Evolutionary conservation across 116 monocot species (phyloP).

Genomic region (Posidonia oceanica): DNA sequence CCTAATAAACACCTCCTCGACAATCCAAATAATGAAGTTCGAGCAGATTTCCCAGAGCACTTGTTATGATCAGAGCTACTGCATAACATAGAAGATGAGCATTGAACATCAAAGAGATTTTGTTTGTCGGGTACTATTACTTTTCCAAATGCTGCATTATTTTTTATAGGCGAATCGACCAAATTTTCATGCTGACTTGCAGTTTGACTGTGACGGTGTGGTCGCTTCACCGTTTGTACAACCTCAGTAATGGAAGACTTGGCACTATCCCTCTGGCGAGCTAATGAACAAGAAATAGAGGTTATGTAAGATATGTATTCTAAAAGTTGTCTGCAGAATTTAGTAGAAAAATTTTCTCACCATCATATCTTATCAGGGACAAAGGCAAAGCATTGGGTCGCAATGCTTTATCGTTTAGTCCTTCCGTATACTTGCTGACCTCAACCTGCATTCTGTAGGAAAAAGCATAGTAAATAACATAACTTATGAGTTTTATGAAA

Average conservation of each 20-base stretch:
- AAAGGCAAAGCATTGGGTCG: constrained; percentile 72
- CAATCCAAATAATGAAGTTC: constrained; percentile 45
- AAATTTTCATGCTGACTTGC: constrained; percentile 22
- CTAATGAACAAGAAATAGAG: constrained; percentile 25
- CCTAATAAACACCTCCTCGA: constrained; percentile 10
- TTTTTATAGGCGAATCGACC: constrained; percentile 21
- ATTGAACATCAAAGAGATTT: constrained; percentile 26
- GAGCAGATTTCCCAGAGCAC: constrained; percentile 30
- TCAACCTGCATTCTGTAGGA: constrained; percentile 88
- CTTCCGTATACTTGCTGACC: constrained; percentile 94
- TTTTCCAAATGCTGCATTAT: constrained; percentile 19
- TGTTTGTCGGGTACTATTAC: constrained; percentile 30
- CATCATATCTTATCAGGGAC: constrained; percentile 86
- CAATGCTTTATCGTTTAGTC: constrained; percentile 58
- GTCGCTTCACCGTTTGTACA: constrained; percentile 75
- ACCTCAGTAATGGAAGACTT: constrained; percentile 79
- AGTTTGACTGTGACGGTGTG: constrained; percentile 23
- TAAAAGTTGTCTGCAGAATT: neutral
- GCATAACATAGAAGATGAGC: constrained; percentile 19
- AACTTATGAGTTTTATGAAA: neutral
- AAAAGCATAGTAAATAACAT: neutral
- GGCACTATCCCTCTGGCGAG: constrained; percentile 68
- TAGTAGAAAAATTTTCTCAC: constrained; percentile 20
- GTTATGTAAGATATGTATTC: neutral
- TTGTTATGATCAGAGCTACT: constrained; percentile 8